Percentiles rank a stretch among this genome's conserved stretches.
These are phyloP conservation scores for Senecio squalidus DNA, from an alignment of 140 eudicot genomes.

Conservation along the genomic window DNA sequence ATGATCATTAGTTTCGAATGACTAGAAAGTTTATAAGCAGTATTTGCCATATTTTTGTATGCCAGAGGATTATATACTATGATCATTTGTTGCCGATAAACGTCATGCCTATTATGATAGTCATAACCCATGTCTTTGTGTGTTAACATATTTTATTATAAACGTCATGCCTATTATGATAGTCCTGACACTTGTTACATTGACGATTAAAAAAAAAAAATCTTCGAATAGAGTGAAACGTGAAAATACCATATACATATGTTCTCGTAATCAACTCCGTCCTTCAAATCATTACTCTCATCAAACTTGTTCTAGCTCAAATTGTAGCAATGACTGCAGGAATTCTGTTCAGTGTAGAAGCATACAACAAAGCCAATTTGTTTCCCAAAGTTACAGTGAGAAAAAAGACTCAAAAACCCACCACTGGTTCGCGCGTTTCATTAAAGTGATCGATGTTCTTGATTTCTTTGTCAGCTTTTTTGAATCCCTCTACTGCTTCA, in stretches of 20 bases:
- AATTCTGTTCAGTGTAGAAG: background rate
- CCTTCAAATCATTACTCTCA: background rate
- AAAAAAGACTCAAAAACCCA: background rate
- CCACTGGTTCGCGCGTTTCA: background rate
- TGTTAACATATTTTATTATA: too few species aligned
- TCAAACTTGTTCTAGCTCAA: background rate
- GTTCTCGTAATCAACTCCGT: background rate
- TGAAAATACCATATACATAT: background rate
- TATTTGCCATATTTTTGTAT: conserved; percentile 20
- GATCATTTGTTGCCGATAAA: conserved; percentile 9
- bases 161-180: background rate
- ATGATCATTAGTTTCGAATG: conserved; percentile 4
- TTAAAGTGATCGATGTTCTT: background rate
- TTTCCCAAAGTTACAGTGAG: background rate
- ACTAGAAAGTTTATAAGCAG: conserved; percentile 16
- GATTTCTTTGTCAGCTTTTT: background rate
- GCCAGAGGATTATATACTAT: conserved; percentile 11
- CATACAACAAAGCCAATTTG: conserved; percentile 1
- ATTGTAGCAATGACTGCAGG: conserved; percentile 9
- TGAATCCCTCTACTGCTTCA: too few species aligned
- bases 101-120: background rate
- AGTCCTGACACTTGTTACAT: too few species aligned
- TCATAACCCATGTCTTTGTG: background rate
- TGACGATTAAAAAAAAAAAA: too few species aligned
- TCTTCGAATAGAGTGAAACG: too few species aligned